Percentiles rank a stretch among this genome's conserved stretches.
These are phyloP conservation scores for Trichoderma sp. DNA, from an alignment of 2,329 filamentous ascomycete genomes.

Conservation along the genomic window DNA sequence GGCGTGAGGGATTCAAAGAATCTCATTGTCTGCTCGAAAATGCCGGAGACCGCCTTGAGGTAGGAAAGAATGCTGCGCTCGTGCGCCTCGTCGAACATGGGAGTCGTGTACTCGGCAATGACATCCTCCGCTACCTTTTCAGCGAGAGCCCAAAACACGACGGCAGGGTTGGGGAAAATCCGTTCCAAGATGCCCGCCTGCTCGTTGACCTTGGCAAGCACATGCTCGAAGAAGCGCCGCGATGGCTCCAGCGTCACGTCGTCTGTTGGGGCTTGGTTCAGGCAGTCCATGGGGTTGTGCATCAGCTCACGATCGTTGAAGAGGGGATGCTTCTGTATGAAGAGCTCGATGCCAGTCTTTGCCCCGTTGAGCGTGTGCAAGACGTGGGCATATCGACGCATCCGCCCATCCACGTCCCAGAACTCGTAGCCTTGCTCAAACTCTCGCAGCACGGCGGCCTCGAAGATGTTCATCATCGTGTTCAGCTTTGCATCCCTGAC, in stretches of 20 bases:
- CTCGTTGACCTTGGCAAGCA: conserved; percentile 78
- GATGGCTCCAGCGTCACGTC: conserved; percentile 78
- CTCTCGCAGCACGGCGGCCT: conserved; percentile 85
- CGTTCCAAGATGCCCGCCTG: conserved; percentile 78
- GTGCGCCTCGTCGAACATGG: conserved; percentile 85
- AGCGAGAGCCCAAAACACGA: conserved; percentile 76
- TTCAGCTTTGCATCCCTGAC: conserved; percentile 72
- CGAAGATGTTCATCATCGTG: conserved; percentile 79
- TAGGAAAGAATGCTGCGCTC: conserved; percentile 74
- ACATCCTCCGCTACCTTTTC: conserved; percentile 84
- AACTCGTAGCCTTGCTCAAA: conserved; percentile 91
- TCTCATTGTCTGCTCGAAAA: conserved; percentile 82
- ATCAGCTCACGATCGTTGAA: conserved; percentile 73
- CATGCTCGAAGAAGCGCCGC: conserved; percentile 73
- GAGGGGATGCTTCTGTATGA: conserved; percentile 85
- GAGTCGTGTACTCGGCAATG: conserved; percentile 81
- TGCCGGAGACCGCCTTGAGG: conserved; percentile 79
- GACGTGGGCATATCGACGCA: conserved; percentile 88
- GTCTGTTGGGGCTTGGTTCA: conserved; percentile 68
- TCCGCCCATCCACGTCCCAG: conserved; percentile 83
- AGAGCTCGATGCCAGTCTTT: conserved; percentile 75
- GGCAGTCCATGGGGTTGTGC: conserved; percentile 73
- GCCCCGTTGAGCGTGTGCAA: conserved; percentile 81
- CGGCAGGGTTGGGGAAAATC: conserved; percentile 72
- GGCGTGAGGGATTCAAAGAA: conserved; percentile 73